Percentiles rank a stretch among this genome's conserved stretches.
These are phyloP conservation scores for Aspergillus ellipticus DNA, from an alignment of 495 filamentous ascomycete species.

Conservation along the genomic window DNA sequence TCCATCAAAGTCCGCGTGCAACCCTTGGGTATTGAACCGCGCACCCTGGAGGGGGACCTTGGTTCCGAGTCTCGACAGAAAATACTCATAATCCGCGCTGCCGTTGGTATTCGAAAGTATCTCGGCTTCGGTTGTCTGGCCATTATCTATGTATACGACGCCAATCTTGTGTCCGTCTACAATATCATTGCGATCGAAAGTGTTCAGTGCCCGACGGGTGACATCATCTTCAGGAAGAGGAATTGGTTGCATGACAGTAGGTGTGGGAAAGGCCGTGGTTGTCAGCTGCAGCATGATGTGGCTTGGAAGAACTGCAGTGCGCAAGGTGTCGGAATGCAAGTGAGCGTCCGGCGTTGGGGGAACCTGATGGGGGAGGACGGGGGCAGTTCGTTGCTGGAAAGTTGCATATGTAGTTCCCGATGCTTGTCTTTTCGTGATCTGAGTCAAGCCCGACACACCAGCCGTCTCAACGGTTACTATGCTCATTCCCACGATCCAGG, in stretches of 20 bases:
- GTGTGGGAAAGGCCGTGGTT: slow-evolving; percentile 62
- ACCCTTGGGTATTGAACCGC: slow-evolving; percentile 86
- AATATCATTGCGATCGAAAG: slow-evolving; percentile 83
- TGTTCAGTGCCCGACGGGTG: slow-evolving; percentile 67
- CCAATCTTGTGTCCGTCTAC: slow-evolving; percentile 96
- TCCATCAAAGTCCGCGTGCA: slow-evolving; percentile 83
- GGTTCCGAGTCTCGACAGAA: slow-evolving; percentile 75
- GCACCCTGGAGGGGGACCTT: slow-evolving; percentile 74
- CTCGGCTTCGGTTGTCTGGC: slow-evolving; percentile 73
- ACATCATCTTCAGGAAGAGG: slow-evolving; percentile 79
- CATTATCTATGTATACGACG: slow-evolving; percentile 83
- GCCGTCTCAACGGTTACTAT: slow-evolving; percentile 83
- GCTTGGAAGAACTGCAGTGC: slow-evolving; percentile 62
- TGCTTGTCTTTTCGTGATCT: slow-evolving; percentile 78
- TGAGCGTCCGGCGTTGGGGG: slow-evolving; percentile 47
- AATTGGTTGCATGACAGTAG: slow-evolving; percentile 65
- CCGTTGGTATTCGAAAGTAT: slow-evolving; percentile 83
- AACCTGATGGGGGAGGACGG: slow-evolving; percentile 63
- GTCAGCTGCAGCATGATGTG: slow-evolving; percentile 77
- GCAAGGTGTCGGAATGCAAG: slow-evolving; percentile 34
- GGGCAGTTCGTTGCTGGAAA: slow-evolving; percentile 67
- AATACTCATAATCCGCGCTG: slow-evolving; percentile 78
- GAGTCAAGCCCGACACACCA: slow-evolving; percentile 65
- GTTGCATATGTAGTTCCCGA: slow-evolving; percentile 78
- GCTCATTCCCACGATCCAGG: slow-evolving; percentile 85